Percentiles rank a stretch among this genome's conserved stretches.
phyloP scores from a whole-genome alignment of 768 basidiomycete species.

The Boletellus emodensis region DNA sequence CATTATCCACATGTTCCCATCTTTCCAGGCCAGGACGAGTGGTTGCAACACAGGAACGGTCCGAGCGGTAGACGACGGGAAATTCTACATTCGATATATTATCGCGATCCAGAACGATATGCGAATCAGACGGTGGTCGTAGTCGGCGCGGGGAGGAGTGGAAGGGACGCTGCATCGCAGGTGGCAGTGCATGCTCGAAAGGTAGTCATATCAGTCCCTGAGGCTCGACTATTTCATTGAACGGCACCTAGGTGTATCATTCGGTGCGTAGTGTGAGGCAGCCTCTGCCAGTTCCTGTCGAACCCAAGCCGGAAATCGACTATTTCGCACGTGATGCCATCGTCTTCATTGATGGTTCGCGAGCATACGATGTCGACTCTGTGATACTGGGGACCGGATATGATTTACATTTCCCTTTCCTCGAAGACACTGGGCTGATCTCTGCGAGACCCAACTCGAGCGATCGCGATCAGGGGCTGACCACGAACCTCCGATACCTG shows the following conservation, averaged over 20 bases:
- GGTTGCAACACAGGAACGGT: slow-evolving; percentile 35
- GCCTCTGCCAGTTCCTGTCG: slow-evolving; percentile 18
- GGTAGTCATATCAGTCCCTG: slow-evolving; percentile 28
- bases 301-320: slow-evolving; percentile 42
- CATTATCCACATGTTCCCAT: slow-evolving; percentile 45
- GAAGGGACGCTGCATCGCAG: slow-evolving; percentile 46
- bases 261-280: slow-evolving; percentile 32
- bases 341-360: slow-evolving; percentile 46
- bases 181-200: slow-evolving; percentile 36
- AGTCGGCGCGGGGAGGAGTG: slow-evolving; percentile 46
- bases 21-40: slow-evolving; percentile 47
- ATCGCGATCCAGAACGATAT: slow-evolving; percentile 45
- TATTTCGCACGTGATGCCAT: slow-evolving; percentile 44
- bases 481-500: slow-evolving; percentile 50
- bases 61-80: slow-evolving; percentile 28
- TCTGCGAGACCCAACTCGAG: slow-evolving; percentile 16
- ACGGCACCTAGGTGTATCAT: slow-evolving; percentile 27
- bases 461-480: slow-evolving; percentile 26
- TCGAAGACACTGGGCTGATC: slow-evolving; percentile 26
- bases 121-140: slow-evolving; percentile 43
- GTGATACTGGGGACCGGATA: slow-evolving; percentile 57
- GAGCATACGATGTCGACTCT: slow-evolving; percentile 37
- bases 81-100: slow-evolving; percentile 52
- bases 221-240: background rate
- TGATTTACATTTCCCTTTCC: slow-evolving; percentile 49